Evolutionary conservation across 1,284 basidiomycete species (phyloP).

Genomic region (Fomes fomentarius): DNA sequence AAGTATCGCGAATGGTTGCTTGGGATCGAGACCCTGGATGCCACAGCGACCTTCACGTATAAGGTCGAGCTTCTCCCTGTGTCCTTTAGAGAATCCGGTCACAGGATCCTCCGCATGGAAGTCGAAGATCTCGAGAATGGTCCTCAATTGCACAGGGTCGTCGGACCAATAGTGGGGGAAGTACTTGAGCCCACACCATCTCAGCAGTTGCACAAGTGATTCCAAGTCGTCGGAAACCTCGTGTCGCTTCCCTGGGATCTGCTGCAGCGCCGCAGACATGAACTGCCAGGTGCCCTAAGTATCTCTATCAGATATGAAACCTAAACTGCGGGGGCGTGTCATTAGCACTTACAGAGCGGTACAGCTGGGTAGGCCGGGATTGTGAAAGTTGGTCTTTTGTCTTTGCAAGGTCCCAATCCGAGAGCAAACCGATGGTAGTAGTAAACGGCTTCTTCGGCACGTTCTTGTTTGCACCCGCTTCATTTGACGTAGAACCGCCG

Average conservation of each 20-base stretch:
- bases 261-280: conserved; percentile 4
- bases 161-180: background rate
- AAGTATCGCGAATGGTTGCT: no score
- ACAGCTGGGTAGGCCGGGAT: background rate
- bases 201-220: conserved; percentile 4
- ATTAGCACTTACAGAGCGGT: background rate
- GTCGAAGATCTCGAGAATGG: no score
- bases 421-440: background rate
- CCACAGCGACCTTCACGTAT: no score
- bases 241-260: background rate
- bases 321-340: background rate
- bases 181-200: conserved; percentile 4
- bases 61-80: no score
- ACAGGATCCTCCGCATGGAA: no score
- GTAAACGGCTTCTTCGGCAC: no score
- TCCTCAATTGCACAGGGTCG: no score
- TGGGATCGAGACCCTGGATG: no score
- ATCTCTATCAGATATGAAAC: no score
- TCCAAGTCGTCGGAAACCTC: conserved; percentile 12
- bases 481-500: background rate
- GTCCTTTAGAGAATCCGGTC: no score
- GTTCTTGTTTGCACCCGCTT: no score
- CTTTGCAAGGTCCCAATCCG: conserved; percentile 15
- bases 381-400: background rate
- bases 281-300: conserved; percentile 15